phyloP scores from a whole-genome alignment of 2,329 filamentous ascomycete species.

The Microdochium nivale region DNA sequence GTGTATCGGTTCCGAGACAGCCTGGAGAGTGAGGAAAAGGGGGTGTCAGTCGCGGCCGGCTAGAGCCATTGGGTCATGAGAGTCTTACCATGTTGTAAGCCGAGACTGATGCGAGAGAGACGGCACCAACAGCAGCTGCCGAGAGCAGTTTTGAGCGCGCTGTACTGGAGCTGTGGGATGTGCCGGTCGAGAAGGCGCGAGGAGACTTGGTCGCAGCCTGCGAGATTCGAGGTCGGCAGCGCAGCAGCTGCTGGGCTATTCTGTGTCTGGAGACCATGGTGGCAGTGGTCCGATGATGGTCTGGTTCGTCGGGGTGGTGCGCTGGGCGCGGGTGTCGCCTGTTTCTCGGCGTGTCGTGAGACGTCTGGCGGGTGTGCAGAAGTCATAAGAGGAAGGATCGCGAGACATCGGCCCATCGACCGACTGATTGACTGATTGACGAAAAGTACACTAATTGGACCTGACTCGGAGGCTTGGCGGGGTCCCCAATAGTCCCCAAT shows the following conservation, averaged over 20 bases:
- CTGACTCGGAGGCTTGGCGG: no score
- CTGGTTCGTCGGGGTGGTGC: background rate
- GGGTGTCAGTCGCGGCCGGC: background rate
- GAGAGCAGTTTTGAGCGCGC: background rate
- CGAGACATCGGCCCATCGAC: background rate
- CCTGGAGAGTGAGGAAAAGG: conserved; percentile 2
- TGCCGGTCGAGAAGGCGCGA: background rate
- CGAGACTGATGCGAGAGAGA: background rate
- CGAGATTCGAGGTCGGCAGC: background rate
- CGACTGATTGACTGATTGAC: background rate
- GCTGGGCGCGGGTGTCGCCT: background rate
- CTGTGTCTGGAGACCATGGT: background rate
- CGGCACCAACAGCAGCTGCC: background rate
- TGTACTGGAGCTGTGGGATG: background rate
- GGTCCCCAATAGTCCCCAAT: no score
- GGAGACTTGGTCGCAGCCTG: background rate
- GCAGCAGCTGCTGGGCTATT: background rate
- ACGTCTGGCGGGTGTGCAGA: background rate
- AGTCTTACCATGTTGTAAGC: background rate
- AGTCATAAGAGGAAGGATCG: background rate
- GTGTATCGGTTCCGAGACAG: conserved; percentile 29
- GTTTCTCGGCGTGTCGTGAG: background rate
- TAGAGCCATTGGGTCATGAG: background rate
- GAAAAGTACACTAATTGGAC: no score
- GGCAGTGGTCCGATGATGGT: background rate